Evolutionary conservation across 805 yeast species (phyloP), one percentile per base, ranked within the genome.

Genomic region (Candida coleopterorum): DNA sequence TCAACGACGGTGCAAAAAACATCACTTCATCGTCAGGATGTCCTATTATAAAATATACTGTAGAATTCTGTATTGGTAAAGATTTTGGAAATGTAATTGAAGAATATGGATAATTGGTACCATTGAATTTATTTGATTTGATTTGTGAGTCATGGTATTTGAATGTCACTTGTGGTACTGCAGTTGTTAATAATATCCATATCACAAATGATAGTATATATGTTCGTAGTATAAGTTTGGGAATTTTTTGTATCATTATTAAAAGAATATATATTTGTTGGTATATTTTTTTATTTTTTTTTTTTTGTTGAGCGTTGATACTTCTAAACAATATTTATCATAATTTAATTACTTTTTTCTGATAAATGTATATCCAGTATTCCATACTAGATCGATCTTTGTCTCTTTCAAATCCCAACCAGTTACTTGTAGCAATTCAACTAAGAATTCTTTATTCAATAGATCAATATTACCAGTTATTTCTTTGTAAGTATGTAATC

Each of bases 1-100:
- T 56, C 22, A 88, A 45, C 0, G 89, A 68, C 0, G 98, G 98
- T 1, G 87, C 77, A 51, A 93, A 93, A 59, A 93, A 93, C 98
- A 93, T 93, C 35, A 87, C 89, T 60, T 93, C 99, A 57, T 93
- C 99, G 58, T 93, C 99, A 0, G 99, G 99, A 58, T 93, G 99
- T 0, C 96, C 96, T 27, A 88, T 80, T 9, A 90, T 62, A 31
- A 81, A 62, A 45, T 68, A 72, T 2, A 77, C 62, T 2, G 60
- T 51, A 26, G 58, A 51, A 40, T 65, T 54, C 11, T 49, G 54
- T 15, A 66, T 57, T 2, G 63, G 58, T 12, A 64, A 50, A 6
- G 62, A 56, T 16, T 61, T 49, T 6, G 65, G 64, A 8, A 56
- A 49, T 3, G 65, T 58, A 25, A 64, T 49, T n/a, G 69, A 60